Evolutionary conservation across 495 filamentous ascomycete species (phyloP), one percentile per base, ranked within the genome.

Genomic region (Talaromyces nanjingensis): DNA sequence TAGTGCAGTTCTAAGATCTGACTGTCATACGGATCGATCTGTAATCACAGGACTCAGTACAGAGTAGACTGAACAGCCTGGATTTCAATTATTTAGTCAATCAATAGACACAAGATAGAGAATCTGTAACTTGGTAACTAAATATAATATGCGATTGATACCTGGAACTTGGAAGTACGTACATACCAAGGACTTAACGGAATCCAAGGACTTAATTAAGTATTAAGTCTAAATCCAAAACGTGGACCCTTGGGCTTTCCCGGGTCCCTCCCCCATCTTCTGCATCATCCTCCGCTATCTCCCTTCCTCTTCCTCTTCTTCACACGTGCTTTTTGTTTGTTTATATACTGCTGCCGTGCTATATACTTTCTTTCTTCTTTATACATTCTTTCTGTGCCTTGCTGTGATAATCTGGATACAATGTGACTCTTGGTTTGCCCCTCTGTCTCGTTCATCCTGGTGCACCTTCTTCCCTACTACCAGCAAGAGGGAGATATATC

Each of bases 401-500:
- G 27, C 6, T 59, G 27, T n/a, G 56, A 37, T 22, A 22, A 11
- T 31, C 14, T 20, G 8, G 16, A 59, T 59, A 59, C 56, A 16
- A 59, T 59, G 56, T 59, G 24, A 59, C 56, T 24, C 56, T 59
- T 37, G 56, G 16, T 12, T 57, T 16, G 29, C 56, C 56, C 27
- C 31, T 33, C 31, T 37, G 56, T 59, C 6, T 59, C n/a, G 4
- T 33, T 24, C 56, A 59, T 37, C 22, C 27, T 56, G 29, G 53
- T 56, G 16, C 56, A 33, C n/a, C 56, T 34, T 61, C 61, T 59
- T 64, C 53, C 55, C 53, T 64, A 59, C 56, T 22, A 55, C 25
- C 27, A 25, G 53, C 53, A 56, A 56, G 53, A 25, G 53, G 53
- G 53, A 27, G 9, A 29, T 22, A 14, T 27, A 14, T 27, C 56